Conservation (phyloP, 108 stramenopile species). For the Cylindrotheca closterium region DNA sequence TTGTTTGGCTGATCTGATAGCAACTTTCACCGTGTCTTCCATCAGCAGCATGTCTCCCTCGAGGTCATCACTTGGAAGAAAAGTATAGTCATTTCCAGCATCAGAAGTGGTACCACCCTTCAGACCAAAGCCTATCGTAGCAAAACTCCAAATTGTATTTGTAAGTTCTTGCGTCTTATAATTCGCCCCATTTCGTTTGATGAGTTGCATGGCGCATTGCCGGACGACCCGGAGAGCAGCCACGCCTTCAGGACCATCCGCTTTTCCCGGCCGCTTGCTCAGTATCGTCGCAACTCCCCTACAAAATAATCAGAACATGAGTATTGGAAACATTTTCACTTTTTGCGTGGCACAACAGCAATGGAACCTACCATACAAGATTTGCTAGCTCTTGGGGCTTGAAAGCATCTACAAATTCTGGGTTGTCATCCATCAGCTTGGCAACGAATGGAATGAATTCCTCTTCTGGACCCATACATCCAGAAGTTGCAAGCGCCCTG, state of each 20-base stretch:
- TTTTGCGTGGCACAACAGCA: not conserved
- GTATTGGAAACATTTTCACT: not conserved
- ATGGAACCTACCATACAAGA: slow-evolving; percentile 47
- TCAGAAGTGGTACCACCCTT: slow-evolving; percentile 1
- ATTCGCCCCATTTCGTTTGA: slow-evolving; percentile 25
- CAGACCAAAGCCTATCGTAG: slow-evolving; percentile 80
- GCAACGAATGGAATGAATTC: slow-evolving; percentile 56
- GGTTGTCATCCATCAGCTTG: slow-evolving; percentile 49
- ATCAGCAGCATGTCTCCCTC: slow-evolving; percentile 51
- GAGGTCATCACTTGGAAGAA: slow-evolving; percentile 51
- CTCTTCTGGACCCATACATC: slow-evolving; percentile 35
- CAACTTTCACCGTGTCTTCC: slow-evolving; percentile 34
- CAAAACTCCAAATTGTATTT: slow-evolving; percentile 69
- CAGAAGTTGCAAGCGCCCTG: slow-evolving; percentile 73
- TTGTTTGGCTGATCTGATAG: slow-evolving; percentile 40
- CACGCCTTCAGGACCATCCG: slow-evolving; percentile 8
- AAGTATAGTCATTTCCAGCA: slow-evolving; percentile 42
- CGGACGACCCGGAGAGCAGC: slow-evolving; percentile 63
- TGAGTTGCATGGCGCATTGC: slow-evolving; percentile 44
- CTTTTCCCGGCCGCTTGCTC: slow-evolving; percentile 32
- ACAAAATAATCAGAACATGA: not conserved
- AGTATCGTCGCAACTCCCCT: slow-evolving; percentile 68
- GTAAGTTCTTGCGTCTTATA: slow-evolving; percentile 76
- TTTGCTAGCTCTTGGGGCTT: slow-evolving; percentile 80
- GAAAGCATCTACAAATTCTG: slow-evolving; percentile 52